Percentiles rank a stretch among this genome's conserved stretches.
phyloP scores from a whole-genome alignment of 805 yeast genomes.

The Schwanniomyces pseudopolymorphus region DNA sequence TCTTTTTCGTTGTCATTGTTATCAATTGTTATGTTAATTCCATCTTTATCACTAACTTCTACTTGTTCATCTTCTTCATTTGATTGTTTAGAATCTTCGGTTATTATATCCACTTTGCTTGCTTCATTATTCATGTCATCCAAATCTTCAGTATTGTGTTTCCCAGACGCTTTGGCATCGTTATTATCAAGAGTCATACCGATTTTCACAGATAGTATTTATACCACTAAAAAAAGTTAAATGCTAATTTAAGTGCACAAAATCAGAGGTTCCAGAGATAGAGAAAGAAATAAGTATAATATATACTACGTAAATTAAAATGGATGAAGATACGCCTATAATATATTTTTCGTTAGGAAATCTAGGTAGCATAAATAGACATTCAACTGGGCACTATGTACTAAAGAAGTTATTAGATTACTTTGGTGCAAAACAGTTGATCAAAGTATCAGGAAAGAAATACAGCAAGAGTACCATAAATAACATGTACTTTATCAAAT shows the following conservation, averaged over 20 bases:
- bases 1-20: slow-evolving; percentile 9
- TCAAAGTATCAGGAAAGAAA: slow-evolving; percentile 17
- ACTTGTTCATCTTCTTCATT: background rate
- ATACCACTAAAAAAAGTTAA: background rate
- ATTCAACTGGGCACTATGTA: slow-evolving; percentile 39
- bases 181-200: background rate
- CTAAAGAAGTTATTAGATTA: slow-evolving; percentile 24
- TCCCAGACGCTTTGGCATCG: background rate
- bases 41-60: slow-evolving; percentile 7
- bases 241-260: background rate
- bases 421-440: slow-evolving; percentile 27
- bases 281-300: background rate
- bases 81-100: background rate
- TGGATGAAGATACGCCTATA: slow-evolving; percentile 2
- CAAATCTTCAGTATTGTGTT: background rate
- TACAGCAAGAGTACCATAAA: slow-evolving; percentile 27
- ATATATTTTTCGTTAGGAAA: slow-evolving; percentile 35
- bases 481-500: slow-evolving; percentile 30
- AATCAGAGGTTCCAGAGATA: background rate
- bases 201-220: background rate
- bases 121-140: background rate
- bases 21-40: slow-evolving; percentile 11
- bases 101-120: background rate
- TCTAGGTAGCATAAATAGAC: slow-evolving; percentile 41
- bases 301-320: background rate